Evolutionary conservation across 192 early-diverging fungal species (phyloP).

Genomic region (Umbelopsis sp.): DNA sequence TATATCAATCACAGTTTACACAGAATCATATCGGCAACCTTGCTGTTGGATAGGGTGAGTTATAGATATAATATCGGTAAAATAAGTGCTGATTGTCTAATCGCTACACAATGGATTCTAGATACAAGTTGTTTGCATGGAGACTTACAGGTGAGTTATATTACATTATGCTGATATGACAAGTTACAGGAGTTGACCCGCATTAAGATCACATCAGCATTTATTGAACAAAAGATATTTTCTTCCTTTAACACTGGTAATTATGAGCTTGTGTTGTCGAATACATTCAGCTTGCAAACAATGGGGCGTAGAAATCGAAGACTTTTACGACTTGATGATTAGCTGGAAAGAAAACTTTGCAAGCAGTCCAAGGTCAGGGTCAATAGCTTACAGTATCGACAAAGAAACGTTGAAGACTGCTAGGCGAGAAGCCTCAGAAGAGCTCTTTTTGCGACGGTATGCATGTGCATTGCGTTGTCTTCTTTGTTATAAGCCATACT

Average conservation of each 20-base stretch:
- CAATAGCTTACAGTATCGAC: not conserved
- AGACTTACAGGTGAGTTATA: slow-evolving; percentile 25
- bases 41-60: slow-evolving; percentile 33
- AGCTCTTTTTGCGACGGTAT: not conserved
- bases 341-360: not conserved
- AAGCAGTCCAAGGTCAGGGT: too few relatives aligned
- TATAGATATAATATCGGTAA: not conserved
- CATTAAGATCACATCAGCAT: slow-evolving; percentile 2
- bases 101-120: not conserved
- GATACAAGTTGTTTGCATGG: slow-evolving; percentile 28
- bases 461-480: not conserved
- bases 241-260: slow-evolving; percentile 6
- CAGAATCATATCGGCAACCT: slow-evolving; percentile 21
- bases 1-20: slow-evolving; percentile 29
- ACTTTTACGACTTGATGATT: not conserved
- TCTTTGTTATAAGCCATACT: too few relatives aligned
- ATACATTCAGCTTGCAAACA: not conserved
- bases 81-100: too few relatives aligned
- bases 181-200: not conserved
- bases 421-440: not conserved
- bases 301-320: slow-evolving; percentile 8
- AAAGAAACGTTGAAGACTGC: not conserved
- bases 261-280: slow-evolving; percentile 1
- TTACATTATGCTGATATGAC: not conserved
- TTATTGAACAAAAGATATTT: slow-evolving; percentile 8